Evolutionary conservation across 805 yeast species (phyloP).

Genomic region (Diddensiella caesifluorescens): DNA sequence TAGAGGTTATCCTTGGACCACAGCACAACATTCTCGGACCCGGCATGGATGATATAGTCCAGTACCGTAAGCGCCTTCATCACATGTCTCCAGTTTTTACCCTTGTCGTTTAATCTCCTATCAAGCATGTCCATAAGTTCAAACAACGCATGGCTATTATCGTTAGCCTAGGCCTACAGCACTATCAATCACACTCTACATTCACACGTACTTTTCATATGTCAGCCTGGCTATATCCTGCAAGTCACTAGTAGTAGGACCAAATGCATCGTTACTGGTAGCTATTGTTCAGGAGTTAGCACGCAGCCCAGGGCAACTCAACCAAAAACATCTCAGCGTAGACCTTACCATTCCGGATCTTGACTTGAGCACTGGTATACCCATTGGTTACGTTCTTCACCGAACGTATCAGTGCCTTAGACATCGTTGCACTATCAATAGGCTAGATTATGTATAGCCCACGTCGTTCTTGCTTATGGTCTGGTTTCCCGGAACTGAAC

Average conservation of each 20-base stretch:
- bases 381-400: slow-evolving; percentile 89
- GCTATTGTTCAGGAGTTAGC: slow-evolving; percentile 36
- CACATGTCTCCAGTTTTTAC: slow-evolving; percentile 95
- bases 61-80: slow-evolving; percentile 86
- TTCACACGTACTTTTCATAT: slow-evolving; percentile 42
- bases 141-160: slow-evolving; percentile 56
- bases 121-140: slow-evolving; percentile 94
- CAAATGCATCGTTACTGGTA: slow-evolving; percentile 79
- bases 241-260: slow-evolving; percentile 79
- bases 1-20: slow-evolving; percentile 91
- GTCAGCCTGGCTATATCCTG: slow-evolving; percentile 76
- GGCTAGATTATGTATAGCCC: no score
- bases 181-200: neutral
- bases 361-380: slow-evolving; percentile 75
- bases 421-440: slow-evolving; percentile 40
- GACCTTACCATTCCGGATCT: slow-evolving; percentile 61
- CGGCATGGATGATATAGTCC: slow-evolving; percentile 79
- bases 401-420: slow-evolving; percentile 71
- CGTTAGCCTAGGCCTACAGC: neutral
- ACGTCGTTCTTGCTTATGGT: no score
- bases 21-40: slow-evolving; percentile 80
- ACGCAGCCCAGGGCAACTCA: neutral
- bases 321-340: neutral
- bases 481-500: no score
- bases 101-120: slow-evolving; percentile 87